A percentile compares a stretch with the other conserved stretches of the same genome.
Evolutionary conservation across 2,329 filamentous ascomycete species (phyloP).

Genomic region (Dactylella cylindrospora): DNA sequence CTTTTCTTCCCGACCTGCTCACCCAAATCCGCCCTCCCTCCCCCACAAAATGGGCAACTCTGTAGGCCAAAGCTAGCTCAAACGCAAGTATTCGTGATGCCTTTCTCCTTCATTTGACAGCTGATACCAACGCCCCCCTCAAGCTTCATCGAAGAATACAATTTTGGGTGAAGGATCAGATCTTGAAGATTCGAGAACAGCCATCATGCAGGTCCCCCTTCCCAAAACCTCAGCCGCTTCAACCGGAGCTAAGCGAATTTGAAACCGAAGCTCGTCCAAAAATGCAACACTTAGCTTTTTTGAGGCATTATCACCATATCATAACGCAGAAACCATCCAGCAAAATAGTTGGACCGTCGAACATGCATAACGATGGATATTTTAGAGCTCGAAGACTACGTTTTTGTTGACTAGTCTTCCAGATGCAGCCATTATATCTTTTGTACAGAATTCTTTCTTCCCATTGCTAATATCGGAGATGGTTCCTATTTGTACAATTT

Average conservation of each 20-base stretch:
- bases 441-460: neutral
- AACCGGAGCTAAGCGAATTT: conserved; percentile 25
- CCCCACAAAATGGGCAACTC: no score
- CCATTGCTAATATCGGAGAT: neutral
- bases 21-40: no score
- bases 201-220: conserved; percentile 13
- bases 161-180: conserved; percentile 41
- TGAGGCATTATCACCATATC: conserved; percentile 8
- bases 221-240: neutral
- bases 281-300: conserved; percentile 10
- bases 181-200: conserved; percentile 19
- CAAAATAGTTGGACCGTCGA: neutral
- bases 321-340: neutral
- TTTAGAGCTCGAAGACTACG: no score
- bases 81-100: no score
- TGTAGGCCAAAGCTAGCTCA: no score
- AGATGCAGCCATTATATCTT: no score
- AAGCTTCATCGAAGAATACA: neutral
- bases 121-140: neutral
- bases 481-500: conserved; percentile 24
- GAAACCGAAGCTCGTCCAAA: conserved; percentile 17
- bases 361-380: no score
- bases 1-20: conserved; percentile 6
- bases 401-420: no score
- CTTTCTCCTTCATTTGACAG: no score